Base-by-base conservation (phyloP, 108 stramenopile genomes). In the Fistulifera solaris region DNA sequence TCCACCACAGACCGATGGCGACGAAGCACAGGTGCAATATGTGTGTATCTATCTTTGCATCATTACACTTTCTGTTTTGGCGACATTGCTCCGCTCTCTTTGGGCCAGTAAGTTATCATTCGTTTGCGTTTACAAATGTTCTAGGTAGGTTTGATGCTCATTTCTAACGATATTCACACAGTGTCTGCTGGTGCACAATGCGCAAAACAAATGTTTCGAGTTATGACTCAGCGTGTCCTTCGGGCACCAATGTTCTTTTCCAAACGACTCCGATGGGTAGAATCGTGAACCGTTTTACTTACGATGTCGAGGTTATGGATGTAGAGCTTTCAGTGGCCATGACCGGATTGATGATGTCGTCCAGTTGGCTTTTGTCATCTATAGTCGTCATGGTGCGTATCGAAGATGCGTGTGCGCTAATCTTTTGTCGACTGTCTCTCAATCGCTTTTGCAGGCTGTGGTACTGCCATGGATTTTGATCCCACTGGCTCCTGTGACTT, bases 191-290 rank as follows among this genome's bases (percentile, higher is more conserved):
- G 50, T 5, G 50, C 50, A 4, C 42, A 58, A 38, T 65, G 65
- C 23, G 39, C 62, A 13, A 54, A 65, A 0, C 52, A 42, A 31
- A 60, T 72, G 18, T 73, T 73, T 50, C 21, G 46, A 17, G 56
- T 28, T 55, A 80, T 84, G 82, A 35, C 76, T 21, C 35, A 38
- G 0, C 44, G 66, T 31, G 80, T 87, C 1, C 66, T 89, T 1
- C 58, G 61, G 21, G 81, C 85, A 24, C 88, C 85, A 10, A 75
- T 88, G 77, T 61, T 71, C n/a, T 96, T 87, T 98, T 96, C 63
- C 96, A 98, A 63, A 87, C 91, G 1, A 93, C 87, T 8, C 96
- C 96, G 1, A 71, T 94, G 60, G 97, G 97, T 22, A 78, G 97
- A 15, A 81, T 96, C 39, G 55, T 94, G 22, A 96, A 93, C 61